These are phyloP conservation scores for Lactarius hatsudake DNA, from an alignment of 768 basidiomycete genomes.

Conservation along the genomic window DNA sequence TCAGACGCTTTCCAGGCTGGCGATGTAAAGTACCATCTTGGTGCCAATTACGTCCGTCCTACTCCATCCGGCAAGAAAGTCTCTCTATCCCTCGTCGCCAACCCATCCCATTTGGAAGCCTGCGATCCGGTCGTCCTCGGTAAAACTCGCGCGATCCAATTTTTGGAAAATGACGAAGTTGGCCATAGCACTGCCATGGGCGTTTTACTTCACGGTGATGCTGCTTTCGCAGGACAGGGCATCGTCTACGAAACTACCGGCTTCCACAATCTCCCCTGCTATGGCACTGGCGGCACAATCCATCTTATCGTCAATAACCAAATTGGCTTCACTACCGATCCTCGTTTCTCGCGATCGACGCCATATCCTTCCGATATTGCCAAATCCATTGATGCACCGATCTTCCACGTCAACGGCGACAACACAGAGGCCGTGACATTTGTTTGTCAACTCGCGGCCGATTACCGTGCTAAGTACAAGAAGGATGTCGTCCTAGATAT, in stretches of 20 bases:
- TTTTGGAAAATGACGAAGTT: conserved; percentile 84
- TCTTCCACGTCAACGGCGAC: conserved; percentile 99
- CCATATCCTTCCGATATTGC: conserved; percentile 98
- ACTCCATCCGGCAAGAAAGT: conserved; percentile 99
- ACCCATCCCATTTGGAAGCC: conserved; percentile 97
- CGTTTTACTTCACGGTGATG: conserved; percentile 95
- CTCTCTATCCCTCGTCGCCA: conserved; percentile 94
- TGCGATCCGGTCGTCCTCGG: conserved; percentile 98
- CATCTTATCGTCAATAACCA: conserved; percentile 99
- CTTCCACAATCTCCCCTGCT: conserved; percentile 90
- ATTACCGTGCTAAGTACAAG: conserved; percentile 97
- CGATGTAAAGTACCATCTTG: conserved; percentile 99
- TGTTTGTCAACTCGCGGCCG: conserved; percentile 96
- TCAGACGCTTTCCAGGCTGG: conserved; percentile 81
- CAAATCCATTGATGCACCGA: conserved; percentile 96
- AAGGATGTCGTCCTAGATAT: conserved; percentile 98
- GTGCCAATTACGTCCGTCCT: conserved; percentile 97
- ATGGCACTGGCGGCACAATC: conserved; percentile 97
- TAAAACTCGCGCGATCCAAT: conserved; percentile 96
- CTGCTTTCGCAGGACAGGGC: conserved; percentile 97
- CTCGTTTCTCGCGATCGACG: conserved; percentile 94
- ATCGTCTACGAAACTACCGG: conserved; percentile 99
- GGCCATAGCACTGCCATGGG: conserved; percentile 87
- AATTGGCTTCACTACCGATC: conserved; percentile 98
- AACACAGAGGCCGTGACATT: conserved; percentile 98